These are phyloP conservation scores for Garcia nutans DNA, from an alignment of 345 rosid species.

Conservation along the genomic window DNA sequence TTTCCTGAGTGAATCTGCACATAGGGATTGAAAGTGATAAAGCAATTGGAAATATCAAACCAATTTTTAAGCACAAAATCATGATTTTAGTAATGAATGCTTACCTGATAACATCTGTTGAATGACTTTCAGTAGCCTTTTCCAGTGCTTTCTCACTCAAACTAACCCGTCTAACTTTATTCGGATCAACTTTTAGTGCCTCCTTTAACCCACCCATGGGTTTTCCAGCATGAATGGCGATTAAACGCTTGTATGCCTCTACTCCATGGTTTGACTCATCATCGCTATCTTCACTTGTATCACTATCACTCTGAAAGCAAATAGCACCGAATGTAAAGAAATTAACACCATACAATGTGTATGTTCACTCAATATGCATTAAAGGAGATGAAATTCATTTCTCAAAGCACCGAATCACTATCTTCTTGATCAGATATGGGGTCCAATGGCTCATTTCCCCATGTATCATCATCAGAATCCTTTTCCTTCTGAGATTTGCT, in stretches of 20 bases:
- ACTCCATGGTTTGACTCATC: constrained; percentile 14
- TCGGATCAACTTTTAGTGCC: constrained; percentile 27
- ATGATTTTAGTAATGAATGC: neutral
- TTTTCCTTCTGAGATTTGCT: constrained; percentile 34
- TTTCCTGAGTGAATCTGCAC: constrained; percentile 45
- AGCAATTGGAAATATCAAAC: constrained; percentile 4
- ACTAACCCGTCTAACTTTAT: constrained; percentile 36
- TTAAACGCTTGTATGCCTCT: constrained; percentile 29
- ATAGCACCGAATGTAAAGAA: neutral
- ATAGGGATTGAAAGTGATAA: constrained; percentile 9
- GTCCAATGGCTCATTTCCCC: constrained; percentile 40
- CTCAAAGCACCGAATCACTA: constrained; percentile 16
- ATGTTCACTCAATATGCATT: neutral
- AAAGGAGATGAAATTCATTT: neutral
- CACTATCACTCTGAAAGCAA: constrained; percentile 28
- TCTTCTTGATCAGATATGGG: constrained; percentile 34
- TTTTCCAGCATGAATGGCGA: constrained; percentile 41
- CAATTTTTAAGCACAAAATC: neutral
- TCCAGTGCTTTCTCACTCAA: constrained; percentile 32
- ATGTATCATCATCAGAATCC: constrained; percentile 49
- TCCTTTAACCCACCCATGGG: constrained; percentile 35
- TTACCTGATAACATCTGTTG: constrained; percentile 27
- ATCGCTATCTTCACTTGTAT: constrained; percentile 28
- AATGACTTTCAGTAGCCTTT: constrained; percentile 33
- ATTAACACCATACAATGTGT: neutral